phyloP scores from a whole-genome alignment of 106 monocot species.

The Dioscorea dumetorum region DNA sequence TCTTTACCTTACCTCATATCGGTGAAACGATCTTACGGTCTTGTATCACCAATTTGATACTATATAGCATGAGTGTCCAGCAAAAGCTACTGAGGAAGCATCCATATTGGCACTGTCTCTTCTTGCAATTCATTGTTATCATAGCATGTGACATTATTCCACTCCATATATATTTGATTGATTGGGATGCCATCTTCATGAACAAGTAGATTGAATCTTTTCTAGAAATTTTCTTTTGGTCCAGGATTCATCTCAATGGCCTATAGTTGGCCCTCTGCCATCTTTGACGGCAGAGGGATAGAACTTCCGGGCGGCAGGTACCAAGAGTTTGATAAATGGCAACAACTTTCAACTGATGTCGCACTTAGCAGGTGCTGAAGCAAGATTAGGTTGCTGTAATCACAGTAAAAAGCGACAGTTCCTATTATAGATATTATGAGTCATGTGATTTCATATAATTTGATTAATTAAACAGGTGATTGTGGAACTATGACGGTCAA shows the following conservation, averaged over 20 bases:
- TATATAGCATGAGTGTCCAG: not conserved
- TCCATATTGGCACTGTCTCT: no score
- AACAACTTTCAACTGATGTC: conserved; percentile 68
- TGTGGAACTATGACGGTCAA: conserved; percentile 76
- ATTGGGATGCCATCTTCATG: no score
- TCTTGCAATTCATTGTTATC: no score
- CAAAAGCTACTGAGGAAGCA: not conserved
- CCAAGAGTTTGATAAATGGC: conserved; percentile 75
- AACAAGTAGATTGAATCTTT: not conserved
- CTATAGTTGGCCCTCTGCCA: conserved; percentile 56
- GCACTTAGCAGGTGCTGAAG: conserved; percentile 61
- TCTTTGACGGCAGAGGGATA: conserved; percentile 73
- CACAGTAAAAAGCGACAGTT: no score
- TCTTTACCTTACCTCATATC: no score
- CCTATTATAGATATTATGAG: no score
- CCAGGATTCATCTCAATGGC: conserved; percentile 76
- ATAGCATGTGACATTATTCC: no score
- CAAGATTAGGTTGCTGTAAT: no score
- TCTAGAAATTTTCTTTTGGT: conserved; percentile 1
- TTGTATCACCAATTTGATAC: not conserved
- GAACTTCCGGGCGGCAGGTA: conserved; percentile 62
- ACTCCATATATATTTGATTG: no score
- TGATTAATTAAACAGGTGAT: conserved; percentile 35
- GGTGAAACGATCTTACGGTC: no score
- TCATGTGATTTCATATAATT: not conserved